Evolutionary conservation across 306 rosid species (phyloP), one percentile per base, ranked within the genome.

Genomic region (Malus fusca): DNA sequence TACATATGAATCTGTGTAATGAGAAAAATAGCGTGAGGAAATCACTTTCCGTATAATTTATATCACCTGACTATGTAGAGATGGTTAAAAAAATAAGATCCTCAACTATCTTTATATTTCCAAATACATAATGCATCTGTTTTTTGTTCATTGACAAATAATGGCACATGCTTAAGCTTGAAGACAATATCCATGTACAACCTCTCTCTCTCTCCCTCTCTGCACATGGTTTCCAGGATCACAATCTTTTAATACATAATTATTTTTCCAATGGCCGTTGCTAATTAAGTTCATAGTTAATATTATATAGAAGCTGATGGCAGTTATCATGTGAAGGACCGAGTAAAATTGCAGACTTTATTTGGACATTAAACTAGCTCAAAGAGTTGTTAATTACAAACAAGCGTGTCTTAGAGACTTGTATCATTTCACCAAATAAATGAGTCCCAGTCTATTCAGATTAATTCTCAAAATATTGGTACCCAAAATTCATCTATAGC

Each of bases 151-250:
- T 14, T 56, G 23, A 14, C 22, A 42, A 23, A 14, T 61, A 2
- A 9, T 17, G 68, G 19, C 69, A 60, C 68, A 43, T 73, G 77
- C 43, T 42, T 25, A 42, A 42, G 59, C 14, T 33, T 70, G 11
- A 30, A 51, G 52, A n/a, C 31, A 46, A 43, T 14, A 22, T 15
- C 13, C 42, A 17, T 17, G 68, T 64, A 64, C 22, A 10, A 42
- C 33, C 65, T 23, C 11, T 58, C 62, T 14, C 68, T 15, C 21
- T 72, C 53, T 25, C 35, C 18, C 1, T 31, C 35, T 31, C 6
- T 25, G 26, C 77, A 73, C 69, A 59, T 73, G 69, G 68, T 73
- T 42, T n/a, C 69, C 19, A 25, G 18, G 58, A 73, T 42, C 69
- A 60, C 77, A 73, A 23, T 59, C 55, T 25, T 59, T 22, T 13